These are phyloP conservation scores for Anthostomella pinea DNA, from an alignment of 2,329 filamentous ascomycete genomes.

Conservation along the genomic window DNA sequence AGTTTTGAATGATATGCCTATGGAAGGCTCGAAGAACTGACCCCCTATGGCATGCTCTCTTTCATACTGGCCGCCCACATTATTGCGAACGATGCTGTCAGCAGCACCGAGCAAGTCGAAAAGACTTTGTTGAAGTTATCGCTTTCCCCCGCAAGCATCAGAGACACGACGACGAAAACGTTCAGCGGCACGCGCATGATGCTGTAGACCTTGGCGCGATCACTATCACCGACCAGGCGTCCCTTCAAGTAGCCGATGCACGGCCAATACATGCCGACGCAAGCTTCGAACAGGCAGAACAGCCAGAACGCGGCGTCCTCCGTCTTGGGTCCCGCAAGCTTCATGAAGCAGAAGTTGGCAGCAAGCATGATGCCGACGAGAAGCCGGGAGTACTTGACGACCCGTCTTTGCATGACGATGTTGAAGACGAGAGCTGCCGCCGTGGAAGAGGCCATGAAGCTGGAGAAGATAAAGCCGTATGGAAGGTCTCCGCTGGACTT, in stretches of 20 bases:
- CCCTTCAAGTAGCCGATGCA: slow-evolving; percentile 52
- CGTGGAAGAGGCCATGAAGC: slow-evolving; percentile 31
- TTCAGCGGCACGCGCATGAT: slow-evolving; percentile 53
- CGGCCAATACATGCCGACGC: slow-evolving; percentile 57
- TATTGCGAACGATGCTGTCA: slow-evolving; percentile 25
- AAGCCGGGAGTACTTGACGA: slow-evolving; percentile 35
- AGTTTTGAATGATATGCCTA: not conserved
- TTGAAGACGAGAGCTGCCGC: slow-evolving; percentile 28
- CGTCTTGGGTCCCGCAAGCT: slow-evolving; percentile 35
- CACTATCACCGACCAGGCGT: slow-evolving; percentile 43
- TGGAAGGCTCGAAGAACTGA: not conserved
- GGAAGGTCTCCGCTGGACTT: slow-evolving; percentile 28
- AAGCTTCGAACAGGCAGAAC: slow-evolving; percentile 56
- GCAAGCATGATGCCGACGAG: slow-evolving; percentile 32
- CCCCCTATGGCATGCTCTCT: slow-evolving; percentile 23
- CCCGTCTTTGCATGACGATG: slow-evolving; percentile 30
- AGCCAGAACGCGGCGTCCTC: slow-evolving; percentile 50
- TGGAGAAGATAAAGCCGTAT: slow-evolving; percentile 28
- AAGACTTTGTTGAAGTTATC: slow-evolving; percentile 23
- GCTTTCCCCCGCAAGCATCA: slow-evolving; percentile 42
- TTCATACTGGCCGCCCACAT: slow-evolving; percentile 25
- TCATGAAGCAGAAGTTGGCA: slow-evolving; percentile 39
- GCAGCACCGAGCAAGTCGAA: slow-evolving; percentile 24
- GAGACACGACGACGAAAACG: slow-evolving; percentile 38
- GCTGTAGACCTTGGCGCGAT: slow-evolving; percentile 53